Evolutionary conservation across 202 grass and related monocot species (phyloP).

Genomic region (Hordeum pubiflorum): DNA sequence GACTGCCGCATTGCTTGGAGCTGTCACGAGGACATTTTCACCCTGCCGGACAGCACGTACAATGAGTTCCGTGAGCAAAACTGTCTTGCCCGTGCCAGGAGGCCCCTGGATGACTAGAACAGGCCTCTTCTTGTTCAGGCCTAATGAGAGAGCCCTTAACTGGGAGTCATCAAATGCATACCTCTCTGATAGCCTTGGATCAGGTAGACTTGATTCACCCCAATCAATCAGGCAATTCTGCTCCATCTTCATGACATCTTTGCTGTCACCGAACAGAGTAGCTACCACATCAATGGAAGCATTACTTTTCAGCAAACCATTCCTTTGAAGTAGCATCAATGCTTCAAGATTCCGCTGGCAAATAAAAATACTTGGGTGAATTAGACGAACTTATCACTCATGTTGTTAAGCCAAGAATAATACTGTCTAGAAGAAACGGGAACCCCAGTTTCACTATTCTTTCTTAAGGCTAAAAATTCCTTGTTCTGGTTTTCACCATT

Average conservation of each 20-base stretch:
- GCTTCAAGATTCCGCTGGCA: conserved; percentile 92
- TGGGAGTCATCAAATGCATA: conserved; percentile 69
- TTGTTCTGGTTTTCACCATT: not conserved
- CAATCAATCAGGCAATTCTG: conserved; percentile 55
- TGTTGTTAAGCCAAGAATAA: conserved; percentile 9
- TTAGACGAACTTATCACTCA: not conserved
- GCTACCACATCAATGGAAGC: conserved; percentile 65
- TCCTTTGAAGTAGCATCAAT: conserved; percentile 82
- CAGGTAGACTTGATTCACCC: conserved; percentile 29
- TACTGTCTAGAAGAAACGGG: not conserved
- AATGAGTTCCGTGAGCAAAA: conserved; percentile 70
- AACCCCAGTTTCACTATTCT: not conserved
- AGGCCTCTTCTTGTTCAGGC: conserved; percentile 83
- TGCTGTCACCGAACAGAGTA: conserved; percentile 67
- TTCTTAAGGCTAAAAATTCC: not conserved
- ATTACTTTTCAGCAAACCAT: conserved; percentile 75
- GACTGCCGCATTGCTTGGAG: conserved; percentile 73
- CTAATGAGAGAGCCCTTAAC: conserved; percentile 63
- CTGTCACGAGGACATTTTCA: conserved; percentile 74
- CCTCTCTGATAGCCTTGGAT: conserved; percentile 40
- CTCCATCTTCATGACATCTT: conserved; percentile 56
- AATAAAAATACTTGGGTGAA: conserved; percentile 27
- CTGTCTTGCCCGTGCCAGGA: conserved; percentile 87
- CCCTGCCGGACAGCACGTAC: conserved; percentile 68
- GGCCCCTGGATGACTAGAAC: conserved; percentile 80